phyloP scores from a whole-genome alignment of 768 basidiomycete species.

The Tylopilus rubrobrunneus region DNA sequence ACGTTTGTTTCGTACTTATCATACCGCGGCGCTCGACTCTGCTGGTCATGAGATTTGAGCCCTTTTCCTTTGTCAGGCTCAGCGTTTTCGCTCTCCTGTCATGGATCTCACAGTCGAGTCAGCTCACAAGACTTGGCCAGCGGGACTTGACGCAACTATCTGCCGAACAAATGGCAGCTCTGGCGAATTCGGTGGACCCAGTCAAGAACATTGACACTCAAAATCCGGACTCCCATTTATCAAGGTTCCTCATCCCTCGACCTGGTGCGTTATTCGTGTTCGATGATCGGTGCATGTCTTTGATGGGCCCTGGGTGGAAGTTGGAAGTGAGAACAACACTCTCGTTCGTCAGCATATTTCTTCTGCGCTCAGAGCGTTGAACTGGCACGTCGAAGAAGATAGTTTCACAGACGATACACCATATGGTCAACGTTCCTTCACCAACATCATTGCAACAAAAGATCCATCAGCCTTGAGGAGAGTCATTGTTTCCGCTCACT shows the following conservation, averaged over 20 bases:
- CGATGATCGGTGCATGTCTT: not conserved
- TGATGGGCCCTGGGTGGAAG: constrained; percentile 31
- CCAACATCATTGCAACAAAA: constrained; percentile 93
- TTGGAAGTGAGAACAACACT: constrained; percentile 74
- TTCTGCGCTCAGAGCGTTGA: constrained; percentile 61
- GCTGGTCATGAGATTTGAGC: constrained; percentile 15
- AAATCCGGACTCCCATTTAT: constrained; percentile 69
- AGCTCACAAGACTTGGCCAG: constrained; percentile 30
- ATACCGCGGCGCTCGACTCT: not conserved
- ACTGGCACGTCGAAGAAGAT: constrained; percentile 90
- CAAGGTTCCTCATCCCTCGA: constrained; percentile 83
- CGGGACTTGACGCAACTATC: constrained; percentile 45
- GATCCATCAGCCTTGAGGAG: constrained; percentile 79
- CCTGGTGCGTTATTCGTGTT: constrained; percentile 47
- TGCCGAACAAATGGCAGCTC: constrained; percentile 43
- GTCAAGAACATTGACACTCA: constrained; percentile 61
- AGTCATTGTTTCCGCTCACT: constrained; percentile 88
- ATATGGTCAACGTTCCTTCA: constrained; percentile 72
- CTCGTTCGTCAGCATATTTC: constrained; percentile 79
- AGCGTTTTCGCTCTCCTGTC: constrained; percentile 14
- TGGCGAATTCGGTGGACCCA: constrained; percentile 60
- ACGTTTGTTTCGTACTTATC: constrained; percentile 1
- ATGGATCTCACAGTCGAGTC: constrained; percentile 25
- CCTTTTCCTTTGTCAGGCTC: constrained; percentile 5
- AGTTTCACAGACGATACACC: constrained; percentile 78